These are phyloP conservation scores for Monilinia vaccinii-corymbosi DNA, from an alignment of 2,329 filamentous ascomycete genomes.

Conservation along the genomic window DNA sequence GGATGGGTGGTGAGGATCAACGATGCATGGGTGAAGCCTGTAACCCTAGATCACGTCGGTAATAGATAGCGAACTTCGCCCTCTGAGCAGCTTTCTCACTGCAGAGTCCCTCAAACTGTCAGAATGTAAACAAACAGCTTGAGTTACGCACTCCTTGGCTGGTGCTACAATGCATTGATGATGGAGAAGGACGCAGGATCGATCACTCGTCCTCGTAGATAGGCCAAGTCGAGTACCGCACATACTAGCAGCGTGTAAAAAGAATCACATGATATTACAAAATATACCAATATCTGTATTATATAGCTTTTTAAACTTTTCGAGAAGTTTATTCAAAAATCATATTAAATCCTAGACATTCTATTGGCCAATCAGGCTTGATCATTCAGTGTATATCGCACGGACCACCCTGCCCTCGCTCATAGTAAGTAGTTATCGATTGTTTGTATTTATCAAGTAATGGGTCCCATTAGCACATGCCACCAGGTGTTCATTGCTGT, in stretches of 20 bases:
- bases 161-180: constrained; percentile 9
- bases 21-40: constrained; percentile 8
- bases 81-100: neutral
- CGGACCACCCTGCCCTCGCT: no score
- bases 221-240: constrained; percentile 8
- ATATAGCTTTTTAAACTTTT: no score
- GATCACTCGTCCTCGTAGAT: neutral
- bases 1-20: constrained; percentile 6
- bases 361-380: no score
- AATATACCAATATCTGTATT: no score
- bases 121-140: neutral
- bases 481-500: constrained; percentile 20
- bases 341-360: no score
- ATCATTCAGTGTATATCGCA: no score
- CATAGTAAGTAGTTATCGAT: no score
- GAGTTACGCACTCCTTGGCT: constrained; percentile 9
- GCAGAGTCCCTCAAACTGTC: neutral
- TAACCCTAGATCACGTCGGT: neutral
- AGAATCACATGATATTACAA: no score
- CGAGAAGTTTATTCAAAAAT: no score
- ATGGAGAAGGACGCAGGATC: neutral
- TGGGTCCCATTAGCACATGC: constrained; percentile 13
- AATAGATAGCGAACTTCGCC: neutral
- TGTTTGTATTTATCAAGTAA: no score
- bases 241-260: no score